Evolutionary conservation across 768 basidiomycete genomes (phyloP).

Genomic region (Flagelloscypha sp.): DNA sequence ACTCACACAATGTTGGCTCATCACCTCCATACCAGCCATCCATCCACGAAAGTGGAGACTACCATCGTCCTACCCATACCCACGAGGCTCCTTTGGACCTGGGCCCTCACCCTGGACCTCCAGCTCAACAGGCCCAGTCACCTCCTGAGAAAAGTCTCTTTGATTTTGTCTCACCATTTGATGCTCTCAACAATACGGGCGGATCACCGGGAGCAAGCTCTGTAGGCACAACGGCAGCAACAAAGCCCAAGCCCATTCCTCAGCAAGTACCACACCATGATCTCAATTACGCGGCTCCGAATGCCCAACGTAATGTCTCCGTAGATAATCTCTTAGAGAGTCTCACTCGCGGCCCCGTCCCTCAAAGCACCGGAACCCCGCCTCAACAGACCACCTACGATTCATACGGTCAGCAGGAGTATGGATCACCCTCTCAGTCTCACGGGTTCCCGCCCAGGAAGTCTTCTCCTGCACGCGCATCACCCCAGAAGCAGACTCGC

Average conservation of each 20-base stretch:
- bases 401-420: constrained; percentile 13
- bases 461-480: too few relatives aligned
- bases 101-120: constrained; percentile 16
- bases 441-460: too few relatives aligned
- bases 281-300: constrained; percentile 22
- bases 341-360: constrained; percentile 42
- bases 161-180: constrained; percentile 79
- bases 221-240: constrained; percentile 25
- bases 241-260: constrained; percentile 69
- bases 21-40: too few relatives aligned
- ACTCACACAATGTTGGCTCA: too few relatives aligned
- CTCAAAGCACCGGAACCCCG: constrained; percentile 26
- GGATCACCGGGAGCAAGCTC: too few relatives aligned
- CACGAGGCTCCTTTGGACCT: constrained; percentile 20
- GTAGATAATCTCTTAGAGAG: constrained; percentile 78
- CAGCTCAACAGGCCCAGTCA: constrained; percentile 44
- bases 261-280: too few relatives aligned
- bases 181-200: too few relatives aligned
- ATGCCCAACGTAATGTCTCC: constrained; percentile 76
- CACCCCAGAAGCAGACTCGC: too few relatives aligned
- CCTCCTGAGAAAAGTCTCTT: constrained; percentile 78
- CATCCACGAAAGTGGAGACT: too few relatives aligned
- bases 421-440: too few relatives aligned
- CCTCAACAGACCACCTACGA: constrained; percentile 33
- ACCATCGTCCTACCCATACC: too few relatives aligned